Conservation (phyloP, 2,329 filamentous ascomycete genomes). For the Pestalotiopsis fici region DNA sequence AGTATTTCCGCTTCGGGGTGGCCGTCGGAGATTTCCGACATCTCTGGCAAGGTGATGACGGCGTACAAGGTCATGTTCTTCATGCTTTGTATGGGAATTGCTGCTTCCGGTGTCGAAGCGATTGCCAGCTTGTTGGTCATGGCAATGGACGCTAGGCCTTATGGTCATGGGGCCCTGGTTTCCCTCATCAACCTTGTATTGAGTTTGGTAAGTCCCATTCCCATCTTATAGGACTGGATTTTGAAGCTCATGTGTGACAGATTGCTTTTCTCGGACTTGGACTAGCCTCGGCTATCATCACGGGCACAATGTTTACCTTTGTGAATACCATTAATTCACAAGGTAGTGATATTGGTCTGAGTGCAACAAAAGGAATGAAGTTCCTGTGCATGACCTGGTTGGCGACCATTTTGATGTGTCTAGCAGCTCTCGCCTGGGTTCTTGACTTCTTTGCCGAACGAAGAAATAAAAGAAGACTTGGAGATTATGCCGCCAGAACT, state of each 20-base stretch:
- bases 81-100: background rate
- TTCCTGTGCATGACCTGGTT: background rate
- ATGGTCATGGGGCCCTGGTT: background rate
- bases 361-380: background rate
- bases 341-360: background rate
- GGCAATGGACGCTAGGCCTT: background rate
- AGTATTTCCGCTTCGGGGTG: background rate
- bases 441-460: background rate
- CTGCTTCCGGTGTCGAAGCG: background rate
- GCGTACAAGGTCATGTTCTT: background rate
- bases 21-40: background rate
- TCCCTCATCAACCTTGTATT: background rate
- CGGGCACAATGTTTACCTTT: background rate
- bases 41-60: background rate
- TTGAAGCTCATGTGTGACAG: background rate
- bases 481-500: background rate
- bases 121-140: background rate
- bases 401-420: background rate
- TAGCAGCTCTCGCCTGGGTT: background rate
- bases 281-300: background rate
- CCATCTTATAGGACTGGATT: background rate
- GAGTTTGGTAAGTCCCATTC: background rate
- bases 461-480: background rate
- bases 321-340: background rate
- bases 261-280: background rate